phyloP scores from a whole-genome alignment of 345 rosid species.

The Schrenkiella parvula region DNA sequence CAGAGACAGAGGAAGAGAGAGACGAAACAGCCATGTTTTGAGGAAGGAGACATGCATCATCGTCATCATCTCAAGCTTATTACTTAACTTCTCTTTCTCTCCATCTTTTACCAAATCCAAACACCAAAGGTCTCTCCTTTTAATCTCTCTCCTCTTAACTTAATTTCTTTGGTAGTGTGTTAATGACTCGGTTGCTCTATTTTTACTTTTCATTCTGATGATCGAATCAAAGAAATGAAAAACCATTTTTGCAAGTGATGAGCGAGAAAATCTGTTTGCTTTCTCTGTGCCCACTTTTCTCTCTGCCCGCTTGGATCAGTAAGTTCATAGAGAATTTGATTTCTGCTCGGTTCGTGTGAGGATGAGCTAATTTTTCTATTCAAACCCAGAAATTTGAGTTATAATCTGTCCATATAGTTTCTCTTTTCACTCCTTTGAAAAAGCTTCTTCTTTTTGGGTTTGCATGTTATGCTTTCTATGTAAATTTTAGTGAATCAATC shows the following conservation, averaged over 20 bases:
- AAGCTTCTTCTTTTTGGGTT: slow-evolving; percentile 12
- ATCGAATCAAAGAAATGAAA: neutral
- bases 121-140: slow-evolving; percentile 25
- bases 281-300: slow-evolving; percentile 3
- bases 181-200: slow-evolving; percentile 18
- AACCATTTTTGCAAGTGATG: neutral
- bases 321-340: slow-evolving; percentile 7
- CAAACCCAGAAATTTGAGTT: neutral
- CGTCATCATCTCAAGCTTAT: slow-evolving; percentile 20
- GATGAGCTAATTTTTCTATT: neutral
- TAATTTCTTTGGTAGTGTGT: slow-evolving; percentile 18
- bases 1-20: slow-evolving; percentile 29
- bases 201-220: slow-evolving; percentile 8
- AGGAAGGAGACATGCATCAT: slow-evolving; percentile 41
- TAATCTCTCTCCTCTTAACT: neutral
- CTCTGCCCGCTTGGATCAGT: slow-evolving; percentile 21
- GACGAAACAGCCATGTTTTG: slow-evolving; percentile 34
- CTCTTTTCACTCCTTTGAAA: neutral
- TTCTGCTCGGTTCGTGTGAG: neutral
- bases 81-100: slow-evolving; percentile 30
- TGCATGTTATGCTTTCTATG: slow-evolving; percentile 25
- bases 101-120: slow-evolving; percentile 26
- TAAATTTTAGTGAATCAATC: neutral
- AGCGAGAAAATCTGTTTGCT: neutral
- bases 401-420: neutral